These are phyloP conservation scores for Bacidia rubella DNA, from an alignment of 495 filamentous ascomycete genomes.

Conservation along the genomic window DNA sequence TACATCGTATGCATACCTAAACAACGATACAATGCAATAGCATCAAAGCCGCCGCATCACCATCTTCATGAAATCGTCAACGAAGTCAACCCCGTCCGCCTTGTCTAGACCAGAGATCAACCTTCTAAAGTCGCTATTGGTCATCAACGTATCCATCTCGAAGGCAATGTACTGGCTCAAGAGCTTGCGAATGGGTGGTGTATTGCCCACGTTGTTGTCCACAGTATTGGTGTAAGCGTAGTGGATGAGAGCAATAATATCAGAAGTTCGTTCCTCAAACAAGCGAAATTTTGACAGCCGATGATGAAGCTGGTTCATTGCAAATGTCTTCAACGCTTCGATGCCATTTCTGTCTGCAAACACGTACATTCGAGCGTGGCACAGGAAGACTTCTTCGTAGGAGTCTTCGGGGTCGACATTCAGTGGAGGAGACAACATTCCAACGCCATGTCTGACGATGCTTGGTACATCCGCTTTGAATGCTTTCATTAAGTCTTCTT, in stretches of 20 bases:
- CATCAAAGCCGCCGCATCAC: too few relatives aligned
- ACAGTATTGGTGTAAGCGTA: constrained; percentile 24
- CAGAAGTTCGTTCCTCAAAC: constrained; percentile 14
- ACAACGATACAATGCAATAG: too few relatives aligned
- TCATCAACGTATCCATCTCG: constrained; percentile 19
- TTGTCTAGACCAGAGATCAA: not conserved
- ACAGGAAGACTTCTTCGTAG: constrained; percentile 20
- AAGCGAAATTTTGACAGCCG: constrained; percentile 23
- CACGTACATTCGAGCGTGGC: constrained; percentile 25
- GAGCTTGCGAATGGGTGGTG: constrained; percentile 18
- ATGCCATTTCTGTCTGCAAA: constrained; percentile 27
- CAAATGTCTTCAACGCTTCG: constrained; percentile 17
- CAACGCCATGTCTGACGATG: not conserved
- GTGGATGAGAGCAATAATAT: constrained; percentile 24
- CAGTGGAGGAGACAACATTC: not conserved
- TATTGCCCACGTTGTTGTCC: not conserved
- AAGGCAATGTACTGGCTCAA: constrained; percentile 20
- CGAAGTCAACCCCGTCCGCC: not conserved
- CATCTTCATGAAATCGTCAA: not conserved
- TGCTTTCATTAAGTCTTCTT: not conserved
- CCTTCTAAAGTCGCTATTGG: not conserved
- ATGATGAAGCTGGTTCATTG: constrained; percentile 21
- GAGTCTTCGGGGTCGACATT: not conserved
- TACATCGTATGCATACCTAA: too few relatives aligned
- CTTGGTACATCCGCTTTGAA: not conserved